Evolutionary conservation across 768 basidiomycete species (phyloP), one percentile per base, ranked within the genome.

Genomic region (Dioszegia hungarica): DNA sequence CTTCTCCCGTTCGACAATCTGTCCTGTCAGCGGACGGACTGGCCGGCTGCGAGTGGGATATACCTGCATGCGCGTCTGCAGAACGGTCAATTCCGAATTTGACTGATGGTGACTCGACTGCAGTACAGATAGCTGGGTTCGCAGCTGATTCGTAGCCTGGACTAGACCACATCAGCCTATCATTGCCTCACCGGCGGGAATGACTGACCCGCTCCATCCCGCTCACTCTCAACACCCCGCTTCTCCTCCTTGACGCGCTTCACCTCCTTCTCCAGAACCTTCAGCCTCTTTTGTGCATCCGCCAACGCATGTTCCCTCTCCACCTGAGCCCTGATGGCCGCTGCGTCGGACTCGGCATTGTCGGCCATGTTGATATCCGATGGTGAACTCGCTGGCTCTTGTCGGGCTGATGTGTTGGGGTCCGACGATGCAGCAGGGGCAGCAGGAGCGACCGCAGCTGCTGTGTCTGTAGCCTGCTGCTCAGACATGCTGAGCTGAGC

Each of bases 1-100:
- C 77, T 95, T 95, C 79, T 95, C 93, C 52, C 88, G 82, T 61
- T 95, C 90, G 0, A 82, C 82, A 59, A 89, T 87, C 20, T 89
- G 27, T 5, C n/a, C 33, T 11, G n/a, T 20, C 22, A 39, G 41
- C n/a, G 47, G 33, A 44, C n/a, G n/a, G 37, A 34, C 14, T 56
- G 2, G 85, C 3, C 87, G 77, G 36, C 83, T 82, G 54, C 77
- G 81, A 62, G 81, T 34, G 86, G 86, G 1, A 3, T 84, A 84
- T 2, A 88, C 85, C 0, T 83, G 79, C 11, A 83, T 79, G 40
- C 86, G 83, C 0, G 85, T 82, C 34, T 67, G 82, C 11, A 82
- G 81, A 5, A 89, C 76, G 0, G 81, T 72, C 5, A 82, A 55
- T 53, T 67, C 67, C 69, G 57, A 91, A 66, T 67, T 86, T 82